Evolutionary conservation across 441 rosid genomes (phyloP).

Genomic region (Dalechampia spathulata): DNA sequence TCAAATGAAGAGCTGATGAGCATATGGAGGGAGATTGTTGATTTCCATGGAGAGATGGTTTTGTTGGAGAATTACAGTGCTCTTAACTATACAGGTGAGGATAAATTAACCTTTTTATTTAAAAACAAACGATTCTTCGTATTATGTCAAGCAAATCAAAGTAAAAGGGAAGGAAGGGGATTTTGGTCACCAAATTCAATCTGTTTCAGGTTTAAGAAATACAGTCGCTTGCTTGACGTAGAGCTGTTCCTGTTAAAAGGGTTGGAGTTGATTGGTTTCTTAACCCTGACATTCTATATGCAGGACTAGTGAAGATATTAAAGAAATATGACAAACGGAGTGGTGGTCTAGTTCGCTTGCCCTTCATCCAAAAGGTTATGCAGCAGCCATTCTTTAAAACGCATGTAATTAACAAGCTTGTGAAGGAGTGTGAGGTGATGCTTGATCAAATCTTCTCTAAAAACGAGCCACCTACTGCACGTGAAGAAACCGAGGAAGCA

Average conservation of each 20-base stretch:
- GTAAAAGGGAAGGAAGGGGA: not conserved
- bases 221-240: not conserved
- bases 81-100: slow-evolving; percentile 76
- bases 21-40: slow-evolving; percentile 66
- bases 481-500: not conserved
- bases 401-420: slow-evolving; percentile 62
- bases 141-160: not conserved
- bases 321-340: slow-evolving; percentile 90
- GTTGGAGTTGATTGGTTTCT: not conserved
- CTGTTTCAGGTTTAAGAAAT: not conserved
- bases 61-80: slow-evolving; percentile 87
- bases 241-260: not conserved
- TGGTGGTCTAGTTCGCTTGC: slow-evolving; percentile 60
- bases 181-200: not conserved
- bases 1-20: slow-evolving; percentile 44
- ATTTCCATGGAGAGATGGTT: slow-evolving; percentile 93
- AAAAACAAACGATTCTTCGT: too few relatives aligned
- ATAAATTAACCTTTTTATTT: not conserved
- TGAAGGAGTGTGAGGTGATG: slow-evolving; percentile 67
- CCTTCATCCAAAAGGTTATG: slow-evolving; percentile 66
- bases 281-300: not conserved
- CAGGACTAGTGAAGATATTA: slow-evolving; percentile 77
- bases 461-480: not conserved
- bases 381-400: slow-evolving; percentile 84
- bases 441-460: slow-evolving; percentile 28